phyloP scores from a whole-genome alignment of 371 early-diverging fungal genomes.

The Mortierella sp. region DNA sequence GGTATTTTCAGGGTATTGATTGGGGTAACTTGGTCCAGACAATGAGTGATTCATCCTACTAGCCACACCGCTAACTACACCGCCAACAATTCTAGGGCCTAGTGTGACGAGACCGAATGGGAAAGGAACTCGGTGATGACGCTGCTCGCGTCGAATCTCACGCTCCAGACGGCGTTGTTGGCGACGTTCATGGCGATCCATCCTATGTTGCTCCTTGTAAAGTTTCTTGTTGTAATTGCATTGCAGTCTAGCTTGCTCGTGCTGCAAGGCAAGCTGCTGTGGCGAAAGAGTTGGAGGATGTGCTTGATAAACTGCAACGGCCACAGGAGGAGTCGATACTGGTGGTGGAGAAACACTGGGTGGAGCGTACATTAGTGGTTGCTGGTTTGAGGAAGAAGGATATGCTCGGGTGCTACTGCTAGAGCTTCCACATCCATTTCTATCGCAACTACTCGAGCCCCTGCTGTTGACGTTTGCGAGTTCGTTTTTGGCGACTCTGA shows the following conservation, averaged over 20 bases:
- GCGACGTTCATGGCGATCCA: constrained; percentile 1
- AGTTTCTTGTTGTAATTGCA: not conserved
- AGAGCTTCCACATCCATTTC: not conserved
- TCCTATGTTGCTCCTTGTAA: constrained; percentile 14
- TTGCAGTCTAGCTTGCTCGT: constrained; percentile 10
- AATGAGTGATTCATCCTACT: not conserved
- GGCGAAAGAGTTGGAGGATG: not conserved
- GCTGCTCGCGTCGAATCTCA: constrained; percentile 5
- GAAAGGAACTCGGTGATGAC: not conserved
- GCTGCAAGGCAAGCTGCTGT: constrained; percentile 11
- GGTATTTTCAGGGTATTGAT: not conserved
- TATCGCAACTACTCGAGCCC: not conserved
- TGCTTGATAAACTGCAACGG: not conserved
- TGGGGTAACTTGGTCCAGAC: not conserved
- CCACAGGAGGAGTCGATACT: not conserved
- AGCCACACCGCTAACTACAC: constrained; percentile 13
- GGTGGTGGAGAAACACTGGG: not conserved
- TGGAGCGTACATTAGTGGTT: not conserved
- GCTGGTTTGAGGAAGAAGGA: not conserved
- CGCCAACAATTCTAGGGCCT: constrained; percentile 7
- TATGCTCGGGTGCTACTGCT: not conserved
- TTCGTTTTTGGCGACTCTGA: not conserved
- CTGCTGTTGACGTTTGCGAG: not conserved
- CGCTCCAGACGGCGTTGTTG: constrained; percentile 18
- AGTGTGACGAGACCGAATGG: constrained; percentile 5